These are phyloP conservation scores for Aspergillus brasiliensis DNA, from an alignment of 2,329 filamentous ascomycete genomes.

Conservation along the genomic window DNA sequence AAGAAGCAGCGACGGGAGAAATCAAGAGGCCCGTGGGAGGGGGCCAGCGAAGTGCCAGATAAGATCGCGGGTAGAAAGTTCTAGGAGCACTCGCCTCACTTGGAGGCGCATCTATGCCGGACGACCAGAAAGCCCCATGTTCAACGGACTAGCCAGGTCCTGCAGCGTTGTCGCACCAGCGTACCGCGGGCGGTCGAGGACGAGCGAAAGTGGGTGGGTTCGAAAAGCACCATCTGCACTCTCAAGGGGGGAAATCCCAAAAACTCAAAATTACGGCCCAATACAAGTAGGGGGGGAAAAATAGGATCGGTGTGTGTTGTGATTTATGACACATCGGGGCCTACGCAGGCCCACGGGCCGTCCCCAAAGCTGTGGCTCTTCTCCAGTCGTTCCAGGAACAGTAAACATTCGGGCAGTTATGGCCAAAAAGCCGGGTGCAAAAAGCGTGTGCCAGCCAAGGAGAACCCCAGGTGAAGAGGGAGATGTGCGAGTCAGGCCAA, in stretches of 20 bases:
- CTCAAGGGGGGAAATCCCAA: neutral
- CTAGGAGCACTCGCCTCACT: conserved; percentile 14
- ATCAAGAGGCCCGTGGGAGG: neutral
- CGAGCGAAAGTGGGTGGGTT: neutral
- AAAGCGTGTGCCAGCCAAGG: neutral
- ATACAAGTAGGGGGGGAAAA: conserved; percentile 4
- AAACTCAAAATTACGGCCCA: conserved; percentile 4
- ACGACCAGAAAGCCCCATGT: conserved; percentile 9
- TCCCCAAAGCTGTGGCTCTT: conserved; percentile 6
- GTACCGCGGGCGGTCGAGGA: neutral
- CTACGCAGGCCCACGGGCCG: conserved; percentile 5
- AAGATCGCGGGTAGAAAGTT: conserved; percentile 1
- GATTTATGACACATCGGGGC: neutral
- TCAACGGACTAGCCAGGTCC: conserved; percentile 6
- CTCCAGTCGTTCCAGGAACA: conserved; percentile 10
- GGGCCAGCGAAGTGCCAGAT: neutral
- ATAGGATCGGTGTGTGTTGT: neutral
- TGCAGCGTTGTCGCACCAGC: neutral
- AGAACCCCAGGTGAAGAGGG: too few species aligned
- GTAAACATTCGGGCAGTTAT: conserved; percentile 2
- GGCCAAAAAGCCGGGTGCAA: neutral
- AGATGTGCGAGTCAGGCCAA: neutral
- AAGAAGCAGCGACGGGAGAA: neutral
- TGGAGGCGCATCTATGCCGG: conserved; percentile 17
- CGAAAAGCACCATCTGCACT: neutral